phyloP scores from a whole-genome alignment of 495 filamentous ascomycete genomes.

The Jackrogersella multiformis region DNA sequence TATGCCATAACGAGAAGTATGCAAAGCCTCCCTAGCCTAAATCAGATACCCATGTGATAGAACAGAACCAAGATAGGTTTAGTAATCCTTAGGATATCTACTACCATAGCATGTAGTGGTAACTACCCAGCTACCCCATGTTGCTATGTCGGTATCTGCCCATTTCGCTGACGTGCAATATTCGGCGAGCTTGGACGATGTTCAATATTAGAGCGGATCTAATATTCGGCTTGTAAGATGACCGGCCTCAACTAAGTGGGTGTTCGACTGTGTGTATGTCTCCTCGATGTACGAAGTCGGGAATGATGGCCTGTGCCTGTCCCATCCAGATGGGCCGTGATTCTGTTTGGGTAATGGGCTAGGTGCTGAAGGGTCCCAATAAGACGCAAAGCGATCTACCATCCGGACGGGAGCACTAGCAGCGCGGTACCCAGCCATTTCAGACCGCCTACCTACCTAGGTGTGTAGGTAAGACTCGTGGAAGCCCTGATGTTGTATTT shows the following conservation, averaged over 20 bases:
- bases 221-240: slow-evolving; percentile 26
- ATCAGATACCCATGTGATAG: slow-evolving; percentile 2
- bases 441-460: slow-evolving; percentile 18
- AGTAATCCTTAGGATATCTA: slow-evolving; percentile 12
- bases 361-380: slow-evolving; percentile 18
- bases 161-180: slow-evolving; percentile 26
- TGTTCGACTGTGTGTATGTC: slow-evolving; percentile 8
- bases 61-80: slow-evolving; percentile 9
- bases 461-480: background rate
- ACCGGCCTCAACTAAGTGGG: slow-evolving; percentile 13
- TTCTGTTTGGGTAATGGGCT: slow-evolving; percentile 19
- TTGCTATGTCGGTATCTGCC: slow-evolving; percentile 25
- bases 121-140: slow-evolving; percentile 27
- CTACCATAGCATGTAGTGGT: too few species aligned
- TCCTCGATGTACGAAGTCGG: slow-evolving; percentile 8
- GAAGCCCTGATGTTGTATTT: too few species aligned
- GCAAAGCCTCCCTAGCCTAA: slow-evolving; percentile 4
- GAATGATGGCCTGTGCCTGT: slow-evolving; percentile 38
- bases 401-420: slow-evolving; percentile 36
- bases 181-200: slow-evolving; percentile 24
- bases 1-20: slow-evolving; percentile 7
- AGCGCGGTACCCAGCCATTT: slow-evolving; percentile 25
- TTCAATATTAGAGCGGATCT: slow-evolving; percentile 23
- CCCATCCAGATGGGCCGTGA: slow-evolving; percentile 26
- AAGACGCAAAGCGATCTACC: slow-evolving; percentile 30